Base-by-base conservation (phyloP, 495 filamentous ascomycete genomes). In the Lophium mytilinum region DNA sequence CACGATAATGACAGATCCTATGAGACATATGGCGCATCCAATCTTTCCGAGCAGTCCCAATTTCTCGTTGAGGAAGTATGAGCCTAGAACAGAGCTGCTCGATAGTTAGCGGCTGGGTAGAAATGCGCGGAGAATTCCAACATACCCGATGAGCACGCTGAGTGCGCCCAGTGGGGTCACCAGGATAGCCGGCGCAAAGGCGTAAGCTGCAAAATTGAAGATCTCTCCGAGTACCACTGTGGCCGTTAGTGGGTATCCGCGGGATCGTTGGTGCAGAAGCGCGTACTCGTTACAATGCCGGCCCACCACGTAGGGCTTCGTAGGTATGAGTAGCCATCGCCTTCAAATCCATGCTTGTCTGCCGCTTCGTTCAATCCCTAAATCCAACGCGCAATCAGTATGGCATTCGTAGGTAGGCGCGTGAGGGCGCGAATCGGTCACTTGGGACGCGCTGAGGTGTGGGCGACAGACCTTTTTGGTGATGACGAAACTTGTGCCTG, bases 201-300 rank as follows among this genome's bases (percentile, higher is more conserved):
- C 93, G 70, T 98, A 98, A 55, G 93, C 93, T 24, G 90, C 90
- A 69, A 98, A 98, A 69, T 98, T 98, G 69, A 87, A 90, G 48
- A 93, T 77, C 72, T 98, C 93, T 59, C 93, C 93, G 37, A 87
- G 68, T 39, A 86, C 76, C 75, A 95, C 87, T 78, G 82, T 75
- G 87, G 63, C 9, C n/a, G 55, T 68, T 39, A 52, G 57, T 50
- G 33, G 40, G 15, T 47, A 21, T 53, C 24, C 43, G 21, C 36
- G 39, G 30, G n/a, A 14, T 19, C 10, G 11, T 19, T 19, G 11
- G 7, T 8, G n/a, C 50, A 37, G 15, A 18, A 43, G 24, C 21
- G 7, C 62, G 66, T 84, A 95, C 90, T 80, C 66, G 88, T 94
- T 62, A 83, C 71, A 60, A 96, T 94, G 57, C 93, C 93, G 39